Evolutionary conservation across 148 eudicot genomes (phyloP).

Genomic region (Tetragonia tetragonoides): DNA sequence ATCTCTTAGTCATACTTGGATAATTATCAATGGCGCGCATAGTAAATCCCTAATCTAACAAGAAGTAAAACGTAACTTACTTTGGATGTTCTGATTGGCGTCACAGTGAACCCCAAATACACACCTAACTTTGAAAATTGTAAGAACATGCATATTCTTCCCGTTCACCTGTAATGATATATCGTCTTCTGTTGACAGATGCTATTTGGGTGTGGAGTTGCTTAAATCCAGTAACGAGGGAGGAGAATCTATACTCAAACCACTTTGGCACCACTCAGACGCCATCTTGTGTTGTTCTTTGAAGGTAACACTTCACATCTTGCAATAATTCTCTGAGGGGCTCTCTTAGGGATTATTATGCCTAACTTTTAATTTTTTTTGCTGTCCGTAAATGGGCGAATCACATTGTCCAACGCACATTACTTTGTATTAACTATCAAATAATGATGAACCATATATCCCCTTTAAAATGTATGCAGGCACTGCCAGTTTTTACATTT

Average conservation of each 20-base stretch:
- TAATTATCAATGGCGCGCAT: no score
- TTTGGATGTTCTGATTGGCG: no score
- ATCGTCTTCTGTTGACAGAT: slow-evolving; percentile 29
- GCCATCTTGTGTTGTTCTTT: slow-evolving; percentile 65
- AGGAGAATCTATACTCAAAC: slow-evolving; percentile 44
- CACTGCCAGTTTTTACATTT: slow-evolving; percentile 68
- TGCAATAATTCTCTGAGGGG: not conserved
- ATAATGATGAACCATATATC: not conserved
- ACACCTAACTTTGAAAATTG: no score
- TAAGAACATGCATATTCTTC: not conserved
- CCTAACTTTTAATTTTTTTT: no score
- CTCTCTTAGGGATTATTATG: not conserved
- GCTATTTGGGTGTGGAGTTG: slow-evolving; percentile 61
- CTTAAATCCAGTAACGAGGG: slow-evolving; percentile 52
- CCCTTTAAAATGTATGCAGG: slow-evolving; percentile 36
- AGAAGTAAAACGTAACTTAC: no score
- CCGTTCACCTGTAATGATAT: not conserved
- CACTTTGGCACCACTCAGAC: slow-evolving; percentile 58
- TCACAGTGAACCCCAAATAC: no score
- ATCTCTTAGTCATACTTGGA: no score
- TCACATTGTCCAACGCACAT: no score
- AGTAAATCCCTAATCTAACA: no score
- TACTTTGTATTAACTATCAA: no score
- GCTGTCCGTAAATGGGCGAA: no score
- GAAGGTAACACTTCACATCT: slow-evolving; percentile 45